Conservation (phyloP, 2,329 filamentous ascomycete species). For the Nemania sp. region DNA sequence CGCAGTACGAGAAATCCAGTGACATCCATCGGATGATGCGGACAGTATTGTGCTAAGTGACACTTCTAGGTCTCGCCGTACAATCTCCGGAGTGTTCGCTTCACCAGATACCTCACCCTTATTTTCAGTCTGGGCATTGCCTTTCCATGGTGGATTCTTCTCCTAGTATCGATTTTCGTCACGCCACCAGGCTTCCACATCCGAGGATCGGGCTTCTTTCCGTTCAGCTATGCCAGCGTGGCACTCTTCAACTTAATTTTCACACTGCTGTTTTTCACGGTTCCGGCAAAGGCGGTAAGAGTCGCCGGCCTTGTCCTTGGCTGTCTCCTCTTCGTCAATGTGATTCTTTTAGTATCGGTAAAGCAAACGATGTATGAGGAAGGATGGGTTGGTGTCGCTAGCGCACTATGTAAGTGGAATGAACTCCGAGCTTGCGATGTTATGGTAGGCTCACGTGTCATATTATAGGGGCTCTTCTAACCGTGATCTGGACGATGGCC, state of each 20-base stretch:
- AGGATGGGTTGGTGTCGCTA: constrained; percentile 87
- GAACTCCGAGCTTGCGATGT: not conserved
- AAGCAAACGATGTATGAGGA: constrained; percentile 78
- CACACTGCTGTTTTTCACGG: constrained; percentile 82
- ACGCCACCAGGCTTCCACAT: constrained; percentile 86
- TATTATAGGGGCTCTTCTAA: constrained; percentile 70
- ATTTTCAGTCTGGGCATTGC: constrained; percentile 74
- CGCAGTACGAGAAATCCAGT: constrained; percentile 59
- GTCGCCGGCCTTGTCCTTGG: constrained; percentile 72
- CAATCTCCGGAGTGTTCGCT: constrained; percentile 89
- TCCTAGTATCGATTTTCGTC: constrained; percentile 88
- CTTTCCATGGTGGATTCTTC: constrained; percentile 89
- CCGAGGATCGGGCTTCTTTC: constrained; percentile 89
- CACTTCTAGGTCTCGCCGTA: constrained; percentile 62
- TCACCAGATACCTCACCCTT: constrained; percentile 77
- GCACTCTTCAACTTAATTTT: constrained; percentile 76
- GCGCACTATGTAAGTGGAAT: constrained; percentile 64
- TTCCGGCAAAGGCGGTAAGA: constrained; percentile 79
- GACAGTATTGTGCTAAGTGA: constrained; percentile 23
- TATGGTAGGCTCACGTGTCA: constrained; percentile 20
- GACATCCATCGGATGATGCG: not conserved
- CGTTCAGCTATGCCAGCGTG: constrained; percentile 81
- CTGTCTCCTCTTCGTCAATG: constrained; percentile 70
- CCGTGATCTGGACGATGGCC: constrained; percentile 77
- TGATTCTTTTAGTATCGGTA: constrained; percentile 79